phyloP scores from a whole-genome alignment of 129 eudicot genomes.

The Silybum marianum region DNA sequence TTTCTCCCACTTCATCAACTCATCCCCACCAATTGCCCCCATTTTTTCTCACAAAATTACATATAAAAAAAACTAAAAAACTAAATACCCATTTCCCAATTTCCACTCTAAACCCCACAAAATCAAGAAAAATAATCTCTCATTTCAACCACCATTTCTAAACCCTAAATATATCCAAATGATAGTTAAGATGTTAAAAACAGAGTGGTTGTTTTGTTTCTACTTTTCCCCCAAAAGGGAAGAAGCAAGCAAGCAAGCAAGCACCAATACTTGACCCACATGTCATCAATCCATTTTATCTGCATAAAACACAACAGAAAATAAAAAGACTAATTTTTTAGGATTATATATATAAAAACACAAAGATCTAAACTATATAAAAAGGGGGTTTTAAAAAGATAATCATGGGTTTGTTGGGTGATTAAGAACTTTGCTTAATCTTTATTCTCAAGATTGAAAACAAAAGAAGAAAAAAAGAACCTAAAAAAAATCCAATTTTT shows the following conservation, averaged over 20 bases:
- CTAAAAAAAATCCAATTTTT: constrained; percentile 19
- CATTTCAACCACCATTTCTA: constrained; percentile 20
- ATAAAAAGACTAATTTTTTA: constrained; percentile 35
- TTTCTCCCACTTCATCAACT: constrained; percentile 78
- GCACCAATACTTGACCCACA: constrained; percentile 42
- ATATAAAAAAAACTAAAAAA: background rate
- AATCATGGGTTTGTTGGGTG: constrained; percentile 69
- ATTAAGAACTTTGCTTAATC: constrained; percentile 76
- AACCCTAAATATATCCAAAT: constrained; percentile 40
- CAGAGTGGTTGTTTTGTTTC: constrained; percentile 46
- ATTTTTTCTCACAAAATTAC: constrained; percentile 37
- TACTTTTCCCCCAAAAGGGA: constrained; percentile 36
- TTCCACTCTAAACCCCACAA: constrained; percentile 6
- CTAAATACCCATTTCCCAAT: constrained; percentile 23
- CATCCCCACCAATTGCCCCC: constrained; percentile 92
- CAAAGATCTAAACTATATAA: constrained; percentile 16
- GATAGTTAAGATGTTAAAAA: constrained; percentile 42
- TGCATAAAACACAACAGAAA: constrained; percentile 42
- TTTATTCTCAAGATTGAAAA: constrained; percentile 41
- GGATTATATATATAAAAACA: constrained; percentile 19
- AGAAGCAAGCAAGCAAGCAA: background rate
- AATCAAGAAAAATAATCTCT: background rate
- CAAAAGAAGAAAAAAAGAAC: constrained; percentile 20
- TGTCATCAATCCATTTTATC: constrained; percentile 40
- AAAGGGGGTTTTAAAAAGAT: constrained; percentile 20